Percentiles rank a stretch among this genome's conserved stretches.
Conservation (phyloP, 345 rosid species). For the Lenwebbia sp. region DNA sequence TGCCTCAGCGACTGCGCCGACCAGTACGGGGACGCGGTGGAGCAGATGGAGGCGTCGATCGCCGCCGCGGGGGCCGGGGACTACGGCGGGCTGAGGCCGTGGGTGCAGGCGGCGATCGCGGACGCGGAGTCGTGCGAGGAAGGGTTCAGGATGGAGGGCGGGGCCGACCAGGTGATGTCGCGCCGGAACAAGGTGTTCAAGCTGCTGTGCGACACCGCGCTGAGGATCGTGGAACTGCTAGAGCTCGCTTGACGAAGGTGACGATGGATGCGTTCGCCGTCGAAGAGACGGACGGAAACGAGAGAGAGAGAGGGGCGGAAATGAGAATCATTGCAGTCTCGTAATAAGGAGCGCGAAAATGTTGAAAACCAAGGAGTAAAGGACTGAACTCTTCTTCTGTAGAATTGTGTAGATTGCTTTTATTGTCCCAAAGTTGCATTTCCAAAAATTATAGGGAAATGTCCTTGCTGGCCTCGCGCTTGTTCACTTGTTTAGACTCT, state of each 20-base stretch:
- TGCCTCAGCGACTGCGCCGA: constrained; percentile 10
- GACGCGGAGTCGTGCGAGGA: constrained; percentile 6
- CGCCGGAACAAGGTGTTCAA: not conserved
- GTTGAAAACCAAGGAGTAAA: not conserved
- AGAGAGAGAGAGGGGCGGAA: not conserved
- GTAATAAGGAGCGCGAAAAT: not conserved
- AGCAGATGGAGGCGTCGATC: constrained; percentile 13
- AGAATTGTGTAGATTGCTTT: not conserved
- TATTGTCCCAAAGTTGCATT: not conserved
- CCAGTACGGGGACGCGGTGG: constrained; percentile 6
- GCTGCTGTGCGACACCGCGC: not conserved
- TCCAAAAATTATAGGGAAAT: not conserved
- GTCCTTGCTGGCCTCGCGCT: not conserved
- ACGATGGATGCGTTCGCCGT: not conserved
- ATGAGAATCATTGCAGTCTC: not conserved
- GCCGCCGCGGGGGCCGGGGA: not conserved
- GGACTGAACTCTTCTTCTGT: not conserved
- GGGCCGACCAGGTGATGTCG: not conserved
- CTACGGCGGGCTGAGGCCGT: not conserved
- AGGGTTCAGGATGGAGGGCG: not conserved
- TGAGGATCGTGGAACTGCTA: not conserved
- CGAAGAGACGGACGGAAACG: not conserved
- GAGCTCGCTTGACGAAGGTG: not conserved
- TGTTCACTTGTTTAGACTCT: not conserved
- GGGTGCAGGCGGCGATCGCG: constrained; percentile 7